Evolutionary conservation across 2,329 filamentous ascomycete species (phyloP).

Genomic region (Diaporthe sp.): DNA sequence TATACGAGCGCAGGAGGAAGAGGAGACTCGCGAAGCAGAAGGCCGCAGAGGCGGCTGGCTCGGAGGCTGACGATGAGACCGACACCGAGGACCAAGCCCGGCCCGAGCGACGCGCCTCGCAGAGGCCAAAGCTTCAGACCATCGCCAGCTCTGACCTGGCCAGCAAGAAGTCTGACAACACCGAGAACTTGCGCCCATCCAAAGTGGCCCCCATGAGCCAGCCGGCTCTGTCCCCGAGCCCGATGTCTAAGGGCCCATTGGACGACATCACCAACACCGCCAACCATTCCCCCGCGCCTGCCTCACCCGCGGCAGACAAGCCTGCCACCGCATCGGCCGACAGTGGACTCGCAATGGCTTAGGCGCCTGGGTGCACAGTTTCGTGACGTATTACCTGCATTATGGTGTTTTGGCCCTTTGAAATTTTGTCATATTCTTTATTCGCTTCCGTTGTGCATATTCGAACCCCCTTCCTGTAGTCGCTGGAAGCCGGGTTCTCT

Average conservation of each 20-base stretch:
- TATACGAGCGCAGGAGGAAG: slow-evolving; percentile 39
- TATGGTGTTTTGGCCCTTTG: slow-evolving; percentile 28
- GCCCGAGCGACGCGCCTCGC: slow-evolving; percentile 53
- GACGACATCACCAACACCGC: slow-evolving; percentile 39
- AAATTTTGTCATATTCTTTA: slow-evolving; percentile 28
- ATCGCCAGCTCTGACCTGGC: slow-evolving; percentile 58
- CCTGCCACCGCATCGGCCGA: slow-evolving; percentile 45
- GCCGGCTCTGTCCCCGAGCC: slow-evolving; percentile 15
- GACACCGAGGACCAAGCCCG: slow-evolving; percentile 43
- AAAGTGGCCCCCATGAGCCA: slow-evolving; percentile 27
- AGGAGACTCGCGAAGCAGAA: slow-evolving; percentile 35
- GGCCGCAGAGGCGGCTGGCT: slow-evolving; percentile 38
- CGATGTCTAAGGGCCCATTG: slow-evolving; percentile 27
- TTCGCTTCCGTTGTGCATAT: slow-evolving; percentile 39
- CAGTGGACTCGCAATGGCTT: slow-evolving; percentile 46
- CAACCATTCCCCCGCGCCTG: slow-evolving; percentile 19
- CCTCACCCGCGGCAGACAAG: slow-evolving; percentile 34
- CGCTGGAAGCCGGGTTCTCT: background rate
- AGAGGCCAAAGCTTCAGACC: slow-evolving; percentile 61
- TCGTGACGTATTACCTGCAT: slow-evolving; percentile 34
- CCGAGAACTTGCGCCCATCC: slow-evolving; percentile 37
- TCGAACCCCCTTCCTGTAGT: background rate
- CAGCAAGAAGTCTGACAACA: slow-evolving; percentile 49
- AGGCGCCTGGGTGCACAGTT: slow-evolving; percentile 29
- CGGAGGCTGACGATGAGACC: slow-evolving; percentile 48